A percentile compares a stretch with the other conserved stretches of the same genome.
phyloP scores from a whole-genome alignment of 192 early-diverging fungal genomes.

The Jimgerdemannia flammicorona region DNA sequence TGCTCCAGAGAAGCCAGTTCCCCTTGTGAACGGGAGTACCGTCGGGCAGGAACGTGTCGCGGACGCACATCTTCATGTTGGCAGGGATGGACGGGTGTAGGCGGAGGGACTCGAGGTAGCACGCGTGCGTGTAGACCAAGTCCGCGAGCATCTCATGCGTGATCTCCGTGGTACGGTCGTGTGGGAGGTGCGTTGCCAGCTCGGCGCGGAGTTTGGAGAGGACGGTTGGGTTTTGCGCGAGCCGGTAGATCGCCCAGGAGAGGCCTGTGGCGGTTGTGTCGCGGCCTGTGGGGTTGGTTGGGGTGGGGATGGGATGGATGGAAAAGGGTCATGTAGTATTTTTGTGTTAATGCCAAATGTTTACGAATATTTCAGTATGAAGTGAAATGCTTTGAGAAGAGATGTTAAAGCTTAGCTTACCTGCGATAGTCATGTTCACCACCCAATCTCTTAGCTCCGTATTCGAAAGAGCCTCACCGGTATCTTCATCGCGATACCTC shows the following conservation, averaged over 20 bases:
- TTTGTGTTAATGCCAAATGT: no score
- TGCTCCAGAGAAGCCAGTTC: constrained; percentile 40
- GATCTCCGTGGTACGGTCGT: neutral
- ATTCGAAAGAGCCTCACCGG: neutral
- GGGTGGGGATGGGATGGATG: no score
- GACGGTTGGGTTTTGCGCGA: neutral
- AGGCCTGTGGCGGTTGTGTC: constrained; percentile 33
- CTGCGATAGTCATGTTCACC: neutral
- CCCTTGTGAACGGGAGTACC: constrained; percentile 50
- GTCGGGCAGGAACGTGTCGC: constrained; percentile 59
- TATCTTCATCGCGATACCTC: neutral
- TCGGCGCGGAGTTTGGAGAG: neutral
- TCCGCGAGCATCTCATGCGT: neutral
- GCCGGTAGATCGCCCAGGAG: constrained; percentile 34
- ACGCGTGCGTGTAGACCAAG: neutral
- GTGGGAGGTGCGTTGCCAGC: neutral
- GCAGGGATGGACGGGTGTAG: constrained; percentile 64
- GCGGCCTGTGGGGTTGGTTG: constrained; percentile 15
- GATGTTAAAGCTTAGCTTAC: no score
- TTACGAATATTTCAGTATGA: no score
- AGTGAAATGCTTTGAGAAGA: no score
- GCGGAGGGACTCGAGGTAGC: constrained; percentile 49
- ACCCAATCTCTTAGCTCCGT: neutral
- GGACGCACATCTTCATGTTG: constrained; percentile 48
- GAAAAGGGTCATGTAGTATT: no score